Evolutionary conservation across 2,329 filamentous ascomycete genomes (phyloP).

Genomic region (Penicillium italicum): DNA sequence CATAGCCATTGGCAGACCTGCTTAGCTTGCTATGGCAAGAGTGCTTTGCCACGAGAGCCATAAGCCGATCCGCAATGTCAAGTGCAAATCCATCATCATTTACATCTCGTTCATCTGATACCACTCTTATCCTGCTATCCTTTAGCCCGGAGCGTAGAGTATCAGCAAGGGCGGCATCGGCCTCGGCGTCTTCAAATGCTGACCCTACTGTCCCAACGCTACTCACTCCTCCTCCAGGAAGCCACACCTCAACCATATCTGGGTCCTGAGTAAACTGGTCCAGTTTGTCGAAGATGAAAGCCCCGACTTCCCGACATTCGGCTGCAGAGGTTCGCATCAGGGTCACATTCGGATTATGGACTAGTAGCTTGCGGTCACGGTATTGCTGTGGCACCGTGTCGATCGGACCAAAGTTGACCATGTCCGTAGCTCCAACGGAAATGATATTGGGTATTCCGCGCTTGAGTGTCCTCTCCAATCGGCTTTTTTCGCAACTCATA

Average conservation of each 20-base stretch:
- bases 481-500: background rate
- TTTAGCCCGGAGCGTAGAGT: background rate
- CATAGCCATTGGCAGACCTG: background rate
- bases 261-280: background rate
- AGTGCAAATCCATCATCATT: background rate
- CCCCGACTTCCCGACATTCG: background rate
- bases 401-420: background rate
- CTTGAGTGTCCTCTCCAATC: background rate
- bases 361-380: background rate
- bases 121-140: background rate
- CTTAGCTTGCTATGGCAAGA: background rate
- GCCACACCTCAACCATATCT: background rate
- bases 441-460: background rate
- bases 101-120: background rate
- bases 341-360: background rate
- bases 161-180: background rate
- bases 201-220: background rate
- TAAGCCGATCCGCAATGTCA: background rate
- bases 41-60: background rate
- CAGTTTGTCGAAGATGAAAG: background rate
- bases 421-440: background rate
- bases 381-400: background rate
- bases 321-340: background rate
- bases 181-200: background rate
- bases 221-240: background rate